Conservation (phyloP, 2,329 filamentous ascomycete species). For the Ophiostoma himal-ulmi region DNA sequence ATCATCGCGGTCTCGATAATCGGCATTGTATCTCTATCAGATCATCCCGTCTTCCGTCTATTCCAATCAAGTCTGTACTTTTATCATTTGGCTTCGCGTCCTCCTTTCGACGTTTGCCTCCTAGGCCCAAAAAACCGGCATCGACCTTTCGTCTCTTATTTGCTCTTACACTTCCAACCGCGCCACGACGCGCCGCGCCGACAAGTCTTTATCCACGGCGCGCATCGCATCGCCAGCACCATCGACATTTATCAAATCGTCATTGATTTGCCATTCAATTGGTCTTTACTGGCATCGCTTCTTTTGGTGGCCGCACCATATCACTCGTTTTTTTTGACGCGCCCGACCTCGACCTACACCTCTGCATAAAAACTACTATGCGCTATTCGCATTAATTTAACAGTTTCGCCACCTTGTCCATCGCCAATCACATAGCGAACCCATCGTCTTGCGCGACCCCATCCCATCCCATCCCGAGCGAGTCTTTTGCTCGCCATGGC, state of each 20-base stretch:
- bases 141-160: not conserved
- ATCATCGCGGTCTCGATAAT: constrained; percentile 4
- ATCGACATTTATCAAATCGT: not conserved
- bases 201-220: constrained; percentile 6
- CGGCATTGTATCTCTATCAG: not conserved
- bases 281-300: not conserved
- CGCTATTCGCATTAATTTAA: constrained; percentile 15
- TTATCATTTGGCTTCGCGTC: not conserved
- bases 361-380: constrained; percentile 18
- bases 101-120: not conserved
- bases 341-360: not conserved
- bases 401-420: constrained; percentile 9
- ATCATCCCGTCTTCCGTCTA: not conserved
- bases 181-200: constrained; percentile 21
- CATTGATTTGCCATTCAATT: constrained; percentile 10
- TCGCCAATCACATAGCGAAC: not conserved
- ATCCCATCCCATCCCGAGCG: constrained; percentile 18
- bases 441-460: constrained; percentile 28
- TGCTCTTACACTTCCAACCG: not conserved
- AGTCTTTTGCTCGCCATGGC: constrained; percentile 54
- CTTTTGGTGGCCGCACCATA: constrained; percentile 8
- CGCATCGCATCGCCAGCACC: constrained; percentile 11
- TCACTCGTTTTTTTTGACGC: constrained; percentile 18
- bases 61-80: not conserved
- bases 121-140: not conserved